Evolutionary conservation across 331 rosid genomes (phyloP).

Genomic region (Prunus yedoensis): DNA sequence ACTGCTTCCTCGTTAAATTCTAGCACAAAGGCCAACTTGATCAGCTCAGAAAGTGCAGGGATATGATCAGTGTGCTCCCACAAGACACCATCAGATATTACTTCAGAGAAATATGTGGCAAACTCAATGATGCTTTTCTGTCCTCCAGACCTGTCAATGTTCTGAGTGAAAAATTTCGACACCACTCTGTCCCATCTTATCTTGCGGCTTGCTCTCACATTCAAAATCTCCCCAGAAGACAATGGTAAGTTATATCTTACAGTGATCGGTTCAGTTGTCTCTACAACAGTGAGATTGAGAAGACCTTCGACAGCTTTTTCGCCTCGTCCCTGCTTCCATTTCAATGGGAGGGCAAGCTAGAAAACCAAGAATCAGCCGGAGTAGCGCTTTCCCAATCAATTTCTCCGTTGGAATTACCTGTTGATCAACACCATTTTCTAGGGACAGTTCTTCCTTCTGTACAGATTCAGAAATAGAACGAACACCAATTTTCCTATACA

Average conservation of each 20-base stretch:
- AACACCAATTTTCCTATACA: slow-evolving; percentile 57
- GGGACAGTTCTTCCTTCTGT: slow-evolving; percentile 37
- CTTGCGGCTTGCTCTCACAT: slow-evolving; percentile 35
- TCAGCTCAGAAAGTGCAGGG: slow-evolving; percentile 50
- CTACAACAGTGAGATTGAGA: slow-evolving; percentile 35
- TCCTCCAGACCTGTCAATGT: slow-evolving; percentile 30
- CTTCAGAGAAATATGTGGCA: slow-evolving; percentile 61
- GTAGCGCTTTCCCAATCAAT: slow-evolving; percentile 39
- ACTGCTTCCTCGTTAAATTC: slow-evolving; percentile 54
- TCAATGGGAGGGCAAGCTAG: slow-evolving; percentile 48
- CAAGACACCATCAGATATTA: slow-evolving; percentile 47
- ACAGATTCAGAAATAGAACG: slow-evolving; percentile 50
- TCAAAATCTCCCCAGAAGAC: slow-evolving; percentile 37
- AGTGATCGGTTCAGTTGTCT: slow-evolving; percentile 39
- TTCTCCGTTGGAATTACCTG: slow-evolving; percentile 24
- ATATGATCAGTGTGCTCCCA: slow-evolving; percentile 52
- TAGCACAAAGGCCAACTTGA: slow-evolving; percentile 51
- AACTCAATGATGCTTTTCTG: slow-evolving; percentile 33
- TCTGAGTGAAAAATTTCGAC: slow-evolving; percentile 40
- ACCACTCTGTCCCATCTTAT: slow-evolving; percentile 51
- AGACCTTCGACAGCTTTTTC: slow-evolving; percentile 44
- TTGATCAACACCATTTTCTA: slow-evolving; percentile 3
- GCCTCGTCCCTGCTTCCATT: slow-evolving; percentile 52
- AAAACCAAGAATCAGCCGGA: slow-evolving; percentile 59
- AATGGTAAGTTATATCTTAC: slow-evolving; percentile 47